Evolutionary conservation across 163 green algal species (phyloP).

Genomic region (Trebouxia gelatinosa): DNA sequence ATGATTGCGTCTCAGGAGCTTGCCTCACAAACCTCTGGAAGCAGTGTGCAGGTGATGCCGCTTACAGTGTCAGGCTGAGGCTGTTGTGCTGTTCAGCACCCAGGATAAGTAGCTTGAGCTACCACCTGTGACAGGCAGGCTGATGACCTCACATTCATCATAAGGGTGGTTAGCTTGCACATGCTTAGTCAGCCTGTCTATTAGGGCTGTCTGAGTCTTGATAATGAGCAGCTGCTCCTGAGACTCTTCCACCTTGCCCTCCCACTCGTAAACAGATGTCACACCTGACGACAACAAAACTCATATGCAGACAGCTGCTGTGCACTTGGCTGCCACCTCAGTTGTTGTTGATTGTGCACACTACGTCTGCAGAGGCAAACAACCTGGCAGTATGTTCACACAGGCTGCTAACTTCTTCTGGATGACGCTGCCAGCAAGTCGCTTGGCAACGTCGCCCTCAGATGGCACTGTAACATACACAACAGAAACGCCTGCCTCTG

Average conservation of each 20-base stretch:
- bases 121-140: slow-evolving; percentile 48
- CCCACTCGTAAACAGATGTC: slow-evolving; percentile 68
- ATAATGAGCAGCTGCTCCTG: slow-evolving; percentile 72
- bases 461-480: slow-evolving; percentile 51
- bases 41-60: no score
- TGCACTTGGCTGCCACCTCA: neutral
- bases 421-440: slow-evolving; percentile 52
- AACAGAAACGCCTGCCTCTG: neutral
- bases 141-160: slow-evolving; percentile 57
- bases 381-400: slow-evolving; percentile 69
- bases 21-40: no score
- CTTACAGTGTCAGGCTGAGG: no score
- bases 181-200: slow-evolving; percentile 34
- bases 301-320: neutral
- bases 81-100: slow-evolving; percentile 49
- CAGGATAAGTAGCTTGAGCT: slow-evolving; percentile 57
- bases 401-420: slow-evolving; percentile 65
- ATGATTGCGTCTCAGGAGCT: no score
- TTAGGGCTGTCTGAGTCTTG: slow-evolving; percentile 50
- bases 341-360: neutral
- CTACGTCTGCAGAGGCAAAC: neutral
- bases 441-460: slow-evolving; percentile 29
- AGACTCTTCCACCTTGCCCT: slow-evolving; percentile 66
- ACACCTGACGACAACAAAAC: slow-evolving; percentile 41
- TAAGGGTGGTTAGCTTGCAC: slow-evolving; percentile 60